Base-by-base conservation (phyloP, 106 monocot species). In the Platanthera zijinensis region DNA sequence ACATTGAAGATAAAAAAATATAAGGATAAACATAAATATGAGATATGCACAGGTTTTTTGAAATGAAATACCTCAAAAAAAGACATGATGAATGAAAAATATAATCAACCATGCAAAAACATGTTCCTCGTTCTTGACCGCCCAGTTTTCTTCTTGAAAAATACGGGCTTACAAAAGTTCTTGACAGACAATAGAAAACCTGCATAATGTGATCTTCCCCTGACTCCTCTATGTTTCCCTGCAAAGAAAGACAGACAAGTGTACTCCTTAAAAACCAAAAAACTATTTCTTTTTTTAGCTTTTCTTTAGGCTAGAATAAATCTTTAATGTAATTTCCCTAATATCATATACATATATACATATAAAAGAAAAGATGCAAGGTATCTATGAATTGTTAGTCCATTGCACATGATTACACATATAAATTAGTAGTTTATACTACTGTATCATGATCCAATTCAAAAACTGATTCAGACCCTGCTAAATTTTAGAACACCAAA, bases 81-180 rank as follows among this genome's bases (percentile, higher is more conserved):
- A 1, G 47, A 45, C 18, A 14, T n/a, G 72, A 78, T 49, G 19
- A 39, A 54, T 67, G 49, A 64, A 15, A 15, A 74, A 18, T n/a
- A 74, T 13, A 71, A 54, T 64, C 28, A 57, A 77, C 78, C 78
- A 81, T 81, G 81, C 74, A 61, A 73, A 51, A 78, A 50, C 53
- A 62, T 84, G 19, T 17, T 17, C 69, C 9, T 66, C 32, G 78
- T 68, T 80, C 79, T 90, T 67, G 48, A 69, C 74, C 51, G 83
- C 48, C 69, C 56, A 45, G 21, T 11, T 85, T 86, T 92, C 78
- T 78, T 96, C 76, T 73, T 89, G 57, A 84, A 85, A 84, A 82
- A 62, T 50, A 84, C 54, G 49, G 80, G 82, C 77, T 87, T 90
- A 61, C 89, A 51, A 51, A 89, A 75, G 81, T 67, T 50, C 72